Base-by-base conservation (phyloP, 495 filamentous ascomycete species). In the Pseudevernia furfuracea region DNA sequence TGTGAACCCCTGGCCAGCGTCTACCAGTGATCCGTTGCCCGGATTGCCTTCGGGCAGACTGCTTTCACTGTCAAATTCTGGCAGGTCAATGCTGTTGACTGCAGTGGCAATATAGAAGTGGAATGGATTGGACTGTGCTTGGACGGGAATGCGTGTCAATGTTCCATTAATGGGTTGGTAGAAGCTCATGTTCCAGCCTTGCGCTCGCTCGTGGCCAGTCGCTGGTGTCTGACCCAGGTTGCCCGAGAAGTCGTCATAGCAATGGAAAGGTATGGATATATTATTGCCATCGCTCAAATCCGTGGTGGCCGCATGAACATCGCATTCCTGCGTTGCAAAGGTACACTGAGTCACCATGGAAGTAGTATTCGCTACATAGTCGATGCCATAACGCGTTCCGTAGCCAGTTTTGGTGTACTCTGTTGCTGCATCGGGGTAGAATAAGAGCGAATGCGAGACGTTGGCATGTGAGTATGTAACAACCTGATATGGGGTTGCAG, bases 101-200 rank as follows among this genome's bases (percentile, higher is more conserved):
- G 65, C 60, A 12, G 65, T 59, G 49, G 37, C 65, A 11, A 44
- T 37, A 38, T 67, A 62, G 60, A 67, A 67, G 38, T 56, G 46
- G 60, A 67, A 67, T 0, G 65, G 65, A 21, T 67, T 67, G 9
- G 65, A 34, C 49, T 67, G 65, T 0, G 65, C 48, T 59, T 63
- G 65, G 7, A 67, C 52, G 17, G 65, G 60, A 34, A 67, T 58
- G 15, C 63, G 63, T 1, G 32, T 17, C 1, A 60, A 49, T 21
- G 34, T 52, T 5, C 52, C 46, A 30, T 58, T 36, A 25, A 52
- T 23, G 30, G 59, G 32, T 5, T 62, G 36, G 60, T 67, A 67
- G 43, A 63, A 63, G 60, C 60, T 67, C 60, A 63, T 67, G 65
- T 67, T 67, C 58, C 48, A 67, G 15, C 65, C 60, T 32, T 67